Evolutionary conservation across 1,284 basidiomycete genomes (phyloP).

Genomic region (Gomphus sp.): DNA sequence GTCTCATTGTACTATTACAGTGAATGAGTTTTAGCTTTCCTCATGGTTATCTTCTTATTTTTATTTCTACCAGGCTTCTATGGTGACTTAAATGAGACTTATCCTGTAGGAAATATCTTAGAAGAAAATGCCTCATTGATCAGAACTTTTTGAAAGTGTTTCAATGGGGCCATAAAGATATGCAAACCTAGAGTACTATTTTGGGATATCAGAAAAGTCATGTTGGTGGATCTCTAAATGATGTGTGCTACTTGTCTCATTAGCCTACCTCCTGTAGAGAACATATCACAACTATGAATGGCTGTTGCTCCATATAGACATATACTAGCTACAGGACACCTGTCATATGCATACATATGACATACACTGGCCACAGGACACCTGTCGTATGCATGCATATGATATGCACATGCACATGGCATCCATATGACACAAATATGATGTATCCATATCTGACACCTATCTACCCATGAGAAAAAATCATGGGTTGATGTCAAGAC

Average conservation of each 20-base stretch:
- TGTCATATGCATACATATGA: too few species aligned
- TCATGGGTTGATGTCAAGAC: too few species aligned
- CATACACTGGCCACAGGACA: too few species aligned
- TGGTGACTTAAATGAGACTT: slow-evolving; percentile 85
- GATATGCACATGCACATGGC: too few species aligned
- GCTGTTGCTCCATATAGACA: slow-evolving; percentile 77
- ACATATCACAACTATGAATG: slow-evolving; percentile 69
- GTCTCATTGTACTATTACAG: too few species aligned
- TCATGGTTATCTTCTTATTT: too few species aligned
- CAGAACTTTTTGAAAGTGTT: slow-evolving; percentile 65
- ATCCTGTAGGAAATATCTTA: slow-evolving; percentile 82
- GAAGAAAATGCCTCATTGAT: slow-evolving; percentile 78
- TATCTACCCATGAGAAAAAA: too few species aligned
- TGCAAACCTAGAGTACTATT: slow-evolving; percentile 88
- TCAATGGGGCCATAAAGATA: slow-evolving; percentile 81
- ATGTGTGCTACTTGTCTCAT: too few species aligned
- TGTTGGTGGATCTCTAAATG: slow-evolving; percentile 46
- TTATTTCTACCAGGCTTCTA: slow-evolving; percentile 75
- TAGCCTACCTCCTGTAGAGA: slow-evolving; percentile 52
- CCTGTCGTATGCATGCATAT: too few species aligned
- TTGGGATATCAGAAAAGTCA: slow-evolving; percentile 73
- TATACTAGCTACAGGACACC: slow-evolving; percentile 93
- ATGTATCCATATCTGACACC: too few species aligned
- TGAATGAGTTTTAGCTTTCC: too few species aligned
- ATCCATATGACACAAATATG: too few species aligned